These are phyloP conservation scores for Ceratobasidium sp. DNA, from an alignment of 1,284 basidiomycete genomes.

Conservation along the genomic window DNA sequence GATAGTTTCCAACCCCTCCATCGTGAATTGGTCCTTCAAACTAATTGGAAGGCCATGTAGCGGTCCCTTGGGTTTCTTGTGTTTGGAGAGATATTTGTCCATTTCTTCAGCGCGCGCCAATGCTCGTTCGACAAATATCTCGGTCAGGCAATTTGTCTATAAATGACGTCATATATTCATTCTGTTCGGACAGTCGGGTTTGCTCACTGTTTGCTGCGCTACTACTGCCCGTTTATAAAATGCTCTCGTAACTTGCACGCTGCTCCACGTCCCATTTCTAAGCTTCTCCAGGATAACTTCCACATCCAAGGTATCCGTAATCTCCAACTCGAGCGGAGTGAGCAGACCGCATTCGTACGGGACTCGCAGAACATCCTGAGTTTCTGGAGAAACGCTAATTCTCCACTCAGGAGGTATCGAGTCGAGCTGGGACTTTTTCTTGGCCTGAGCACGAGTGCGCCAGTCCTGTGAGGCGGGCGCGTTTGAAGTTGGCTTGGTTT, in stretches of 20 bases:
- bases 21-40: conserved; percentile 63
- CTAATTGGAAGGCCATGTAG: conserved; percentile 48
- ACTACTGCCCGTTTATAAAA: conserved; percentile 81
- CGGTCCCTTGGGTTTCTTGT: conserved; percentile 47
- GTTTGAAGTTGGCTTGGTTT: no score
- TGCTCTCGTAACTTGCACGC: conserved; percentile 71
- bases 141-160: conserved; percentile 73
- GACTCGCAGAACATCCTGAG: conserved; percentile 62
- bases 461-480: conserved; percentile 49
- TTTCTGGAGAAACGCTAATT: conserved; percentile 53
- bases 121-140: conserved; percentile 45
- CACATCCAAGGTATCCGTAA: conserved; percentile 63
- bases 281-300: conserved; percentile 59
- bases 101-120: conserved; percentile 42
- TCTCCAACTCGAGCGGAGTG: conserved; percentile 64
- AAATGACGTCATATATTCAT: conserved; percentile 41
- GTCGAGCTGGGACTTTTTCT: conserved; percentile 59
- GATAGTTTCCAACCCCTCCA: conserved; percentile 64
- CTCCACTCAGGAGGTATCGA: conserved; percentile 68
- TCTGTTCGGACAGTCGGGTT: conserved; percentile 10
- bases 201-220: conserved; percentile 79
- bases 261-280: conserved; percentile 60
- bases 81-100: conserved; percentile 45
- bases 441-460: conserved; percentile 60
- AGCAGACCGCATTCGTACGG: conserved; percentile 68